A percentile compares a stretch with the other conserved stretches of the same genome.
phyloP scores from a whole-genome alignment of 1,139 yeast genomes.

The Casaregolazyma lundiana region DNA sequence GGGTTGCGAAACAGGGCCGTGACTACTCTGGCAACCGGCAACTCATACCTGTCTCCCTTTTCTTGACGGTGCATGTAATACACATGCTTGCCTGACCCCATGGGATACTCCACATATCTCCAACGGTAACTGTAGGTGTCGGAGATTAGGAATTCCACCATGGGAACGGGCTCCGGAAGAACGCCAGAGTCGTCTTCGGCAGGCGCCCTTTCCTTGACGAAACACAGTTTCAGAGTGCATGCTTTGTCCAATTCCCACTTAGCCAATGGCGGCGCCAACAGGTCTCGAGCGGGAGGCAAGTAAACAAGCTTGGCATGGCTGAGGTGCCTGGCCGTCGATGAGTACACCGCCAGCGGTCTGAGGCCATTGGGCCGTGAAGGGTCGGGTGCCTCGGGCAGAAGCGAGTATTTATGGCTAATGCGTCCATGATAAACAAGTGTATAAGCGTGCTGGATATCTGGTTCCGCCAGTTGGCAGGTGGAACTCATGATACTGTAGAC shows the following conservation, averaged over 20 bases:
- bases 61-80: constrained; percentile 22
- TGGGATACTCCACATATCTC: constrained; percentile 16
- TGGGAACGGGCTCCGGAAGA: background rate
- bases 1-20: constrained; percentile 17
- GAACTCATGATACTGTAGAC: constrained; percentile 20
- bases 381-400: constrained; percentile 11
- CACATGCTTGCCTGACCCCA: constrained; percentile 11
- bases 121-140: constrained; percentile 16
- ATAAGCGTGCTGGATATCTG: constrained; percentile 9
- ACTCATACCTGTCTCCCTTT: constrained; percentile 4
- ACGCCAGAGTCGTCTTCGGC: background rate
- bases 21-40: constrained; percentile 22
- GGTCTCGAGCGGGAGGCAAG: constrained; percentile 11
- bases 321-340: constrained; percentile 14
- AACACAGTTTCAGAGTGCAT: constrained; percentile 14
- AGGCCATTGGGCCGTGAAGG: constrained; percentile 8
- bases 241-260: constrained; percentile 12
- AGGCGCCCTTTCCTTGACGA: background rate
- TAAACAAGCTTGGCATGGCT: constrained; percentile 22
- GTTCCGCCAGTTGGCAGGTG: constrained; percentile 2
- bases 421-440: constrained; percentile 14
- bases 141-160: constrained; percentile 10
- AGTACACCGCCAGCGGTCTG: constrained; percentile 14
- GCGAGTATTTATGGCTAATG: constrained; percentile 13
- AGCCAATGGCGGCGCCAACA: constrained; percentile 1